These are phyloP conservation scores for Begonia peltatifolia DNA, from an alignment of 306 rosid species.

Conservation along the genomic window DNA sequence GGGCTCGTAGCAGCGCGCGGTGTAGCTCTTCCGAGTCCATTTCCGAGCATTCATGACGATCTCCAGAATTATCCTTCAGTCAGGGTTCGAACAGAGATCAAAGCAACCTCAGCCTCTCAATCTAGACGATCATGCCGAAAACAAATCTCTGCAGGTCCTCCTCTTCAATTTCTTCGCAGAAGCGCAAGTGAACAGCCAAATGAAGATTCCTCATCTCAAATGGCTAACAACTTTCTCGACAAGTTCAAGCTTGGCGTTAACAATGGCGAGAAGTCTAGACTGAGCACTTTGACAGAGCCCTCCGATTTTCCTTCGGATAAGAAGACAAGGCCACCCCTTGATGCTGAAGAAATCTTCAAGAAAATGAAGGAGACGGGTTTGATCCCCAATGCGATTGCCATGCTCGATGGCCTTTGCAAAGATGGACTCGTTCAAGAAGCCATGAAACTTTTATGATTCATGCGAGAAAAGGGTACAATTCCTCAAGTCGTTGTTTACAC, in stretches of 20 bases:
- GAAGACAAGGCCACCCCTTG: conserved; percentile 31
- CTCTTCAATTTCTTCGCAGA: conserved; percentile 15
- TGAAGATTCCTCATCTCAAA: conserved; percentile 16
- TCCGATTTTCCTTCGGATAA: conserved; percentile 14
- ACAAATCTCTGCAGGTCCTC: conserved; percentile 12
- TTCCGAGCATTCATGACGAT: conserved; percentile 28
- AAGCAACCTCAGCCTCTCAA: neutral
- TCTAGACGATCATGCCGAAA: neutral
- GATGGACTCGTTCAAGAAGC: conserved; percentile 93
- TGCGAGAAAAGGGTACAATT: conserved; percentile 85
- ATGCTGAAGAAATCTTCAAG: conserved; percentile 71
- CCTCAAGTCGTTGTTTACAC: conserved; percentile 89
- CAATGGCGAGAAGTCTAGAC: conserved; percentile 16
- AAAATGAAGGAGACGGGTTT: conserved; percentile 91
- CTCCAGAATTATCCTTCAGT: conserved; percentile 1
- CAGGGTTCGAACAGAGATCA: neutral
- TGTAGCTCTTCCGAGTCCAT: conserved; percentile 16
- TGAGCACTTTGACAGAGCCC: conserved; percentile 7
- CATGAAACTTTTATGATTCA: conserved; percentile 69
- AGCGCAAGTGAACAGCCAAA: conserved; percentile 8
- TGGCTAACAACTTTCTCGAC: conserved; percentile 50
- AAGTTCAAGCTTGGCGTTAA: conserved; percentile 42
- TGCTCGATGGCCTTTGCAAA: conserved; percentile 96
- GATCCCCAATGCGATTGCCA: conserved; percentile 86
- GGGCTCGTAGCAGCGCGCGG: conserved; percentile 4